Evolutionary conservation across 805 yeast genomes (phyloP), one percentile per base, ranked within the genome.

Genomic region (Sungouiella blattae): DNA sequence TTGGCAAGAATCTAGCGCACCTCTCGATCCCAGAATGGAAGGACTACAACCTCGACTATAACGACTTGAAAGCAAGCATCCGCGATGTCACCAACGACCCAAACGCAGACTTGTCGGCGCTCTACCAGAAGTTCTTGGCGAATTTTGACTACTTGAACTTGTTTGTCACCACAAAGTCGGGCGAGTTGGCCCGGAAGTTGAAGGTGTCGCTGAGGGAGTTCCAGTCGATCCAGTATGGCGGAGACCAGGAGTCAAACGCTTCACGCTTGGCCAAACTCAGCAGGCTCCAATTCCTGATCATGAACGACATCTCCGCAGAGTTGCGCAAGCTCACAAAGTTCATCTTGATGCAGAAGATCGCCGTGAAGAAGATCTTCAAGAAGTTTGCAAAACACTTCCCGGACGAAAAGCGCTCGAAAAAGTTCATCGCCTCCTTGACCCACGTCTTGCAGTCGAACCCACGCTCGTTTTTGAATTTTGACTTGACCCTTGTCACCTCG

Each of bases 1-100:
- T 88, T 58, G 96, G 96, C 33, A 69, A 77, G 27, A 88, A 83
- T 51, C 70, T 89, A 15, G 67, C 74, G 35, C 78, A 76, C 44
- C 71, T 87, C 47, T 83, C 95, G 9, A 83, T 87, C 16, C 87
- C 89, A 2, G 93, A 86, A 63, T 89, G 98, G 97, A 75, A 75
- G 49, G 75, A 77, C 42, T 82, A 86, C 60, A 87, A 89, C 57
- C 70, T 89, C 26, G 88, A 87, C 52, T 89, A 89, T 60, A 83
- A 87, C 46, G 85, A 79, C 24, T 57, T 89, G 38, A 89, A 88
- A 58, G 60, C 62, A 4, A 69, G 73, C 29, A 86, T 89, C 39
- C 73, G 80, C 48, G 54, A 58, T 14, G 77, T 80, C 6, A 83
- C 91, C 33, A 46, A 40, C 28, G n/a, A 30, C 11, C 16, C 32